These are phyloP conservation scores for Scorias spongiosa DNA, from an alignment of 2,329 filamentous ascomycete genomes.

Conservation along the genomic window DNA sequence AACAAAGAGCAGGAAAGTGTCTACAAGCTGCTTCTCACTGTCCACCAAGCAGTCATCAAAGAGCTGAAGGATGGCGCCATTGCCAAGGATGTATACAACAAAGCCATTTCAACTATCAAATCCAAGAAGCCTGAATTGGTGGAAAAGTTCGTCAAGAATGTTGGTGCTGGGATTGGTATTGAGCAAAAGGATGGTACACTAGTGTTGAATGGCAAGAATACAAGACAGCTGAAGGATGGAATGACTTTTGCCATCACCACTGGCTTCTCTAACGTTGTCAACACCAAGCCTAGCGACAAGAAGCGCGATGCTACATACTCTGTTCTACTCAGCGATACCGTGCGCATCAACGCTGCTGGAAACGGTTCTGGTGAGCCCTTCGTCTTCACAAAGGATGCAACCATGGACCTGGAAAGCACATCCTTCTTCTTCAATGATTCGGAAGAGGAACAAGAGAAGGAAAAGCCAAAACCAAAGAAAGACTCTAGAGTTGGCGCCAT, in stretches of 20 bases:
- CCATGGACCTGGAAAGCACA: slow-evolving; percentile 80
- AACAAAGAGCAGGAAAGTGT: slow-evolving; percentile 91
- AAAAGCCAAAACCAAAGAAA: slow-evolving; percentile 79
- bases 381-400: slow-evolving; percentile 86
- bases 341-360: slow-evolving; percentile 52
- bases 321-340: slow-evolving; percentile 79
- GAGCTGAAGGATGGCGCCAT: slow-evolving; percentile 74
- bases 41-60: slow-evolving; percentile 83
- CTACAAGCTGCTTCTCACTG: slow-evolving; percentile 72
- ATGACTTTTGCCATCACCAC: slow-evolving; percentile 92
- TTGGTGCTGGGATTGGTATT: slow-evolving; percentile 83
- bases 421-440: slow-evolving; percentile 99
- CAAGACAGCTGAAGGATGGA: slow-evolving; percentile 71
- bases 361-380: slow-evolving; percentile 64
- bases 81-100: slow-evolving; percentile 83
- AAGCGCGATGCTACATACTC: slow-evolving; percentile 71
- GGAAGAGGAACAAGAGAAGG: slow-evolving; percentile 71
- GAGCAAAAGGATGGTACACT: slow-evolving; percentile 77
- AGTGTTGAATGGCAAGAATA: slow-evolving; percentile 74
- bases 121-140: slow-evolving; percentile 90
- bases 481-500: slow-evolving; percentile 71
- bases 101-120: slow-evolving; percentile 65
- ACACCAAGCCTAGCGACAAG: slow-evolving; percentile 76
- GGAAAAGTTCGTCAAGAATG: slow-evolving; percentile 84
- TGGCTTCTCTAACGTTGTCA: slow-evolving; percentile 78